Conservation (phyloP, 495 filamentous ascomycete species). For the Penicillium desertorum region DNA sequence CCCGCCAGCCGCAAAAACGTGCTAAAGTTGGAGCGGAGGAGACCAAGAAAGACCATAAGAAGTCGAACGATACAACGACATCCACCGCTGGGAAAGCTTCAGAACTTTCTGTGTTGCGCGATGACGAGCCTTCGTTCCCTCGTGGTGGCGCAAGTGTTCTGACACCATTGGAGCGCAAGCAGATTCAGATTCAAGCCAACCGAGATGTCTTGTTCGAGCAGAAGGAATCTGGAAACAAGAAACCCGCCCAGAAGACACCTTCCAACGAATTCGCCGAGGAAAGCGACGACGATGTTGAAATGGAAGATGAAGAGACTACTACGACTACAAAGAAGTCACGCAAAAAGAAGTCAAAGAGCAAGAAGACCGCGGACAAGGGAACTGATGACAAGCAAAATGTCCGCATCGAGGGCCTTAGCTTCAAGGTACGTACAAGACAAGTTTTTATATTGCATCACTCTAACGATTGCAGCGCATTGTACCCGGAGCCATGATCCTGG, state of each 20-base stretch:
- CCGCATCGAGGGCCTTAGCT: slow-evolving; percentile 83
- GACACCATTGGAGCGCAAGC: slow-evolving; percentile 91
- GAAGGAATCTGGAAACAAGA: slow-evolving; percentile 50
- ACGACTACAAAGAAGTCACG: slow-evolving; percentile 51
- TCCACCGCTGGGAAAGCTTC: slow-evolving; percentile 40
- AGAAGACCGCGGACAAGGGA: slow-evolving; percentile 47
- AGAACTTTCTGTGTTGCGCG: slow-evolving; percentile 55
- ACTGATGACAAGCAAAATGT: slow-evolving; percentile 54
- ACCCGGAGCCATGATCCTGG: slow-evolving; percentile 81
- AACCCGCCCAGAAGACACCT: slow-evolving; percentile 40
- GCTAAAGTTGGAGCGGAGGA: slow-evolving; percentile 47
- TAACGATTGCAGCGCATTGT: slow-evolving; percentile 67
- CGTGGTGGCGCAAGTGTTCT: slow-evolving; percentile 87
- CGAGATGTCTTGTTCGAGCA: slow-evolving; percentile 93
- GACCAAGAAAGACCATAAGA: slow-evolving; percentile 34
- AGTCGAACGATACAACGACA: slow-evolving; percentile 26
- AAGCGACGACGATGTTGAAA: slow-evolving; percentile 39
- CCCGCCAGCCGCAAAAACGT: slow-evolving; percentile 48
- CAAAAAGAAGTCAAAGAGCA: slow-evolving; percentile 50
- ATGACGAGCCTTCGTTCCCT: slow-evolving; percentile 87
- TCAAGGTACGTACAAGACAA: slow-evolving; percentile 62
- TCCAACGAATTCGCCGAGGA: slow-evolving; percentile 48
- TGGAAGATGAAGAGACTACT: slow-evolving; percentile 46
- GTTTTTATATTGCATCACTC: slow-evolving; percentile 12
- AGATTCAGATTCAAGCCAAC: slow-evolving; percentile 91